Evolutionary conservation across 805 yeast species (phyloP), one percentile per base, ranked within the genome.

Genomic region (Cyberlindnera japonica): DNA sequence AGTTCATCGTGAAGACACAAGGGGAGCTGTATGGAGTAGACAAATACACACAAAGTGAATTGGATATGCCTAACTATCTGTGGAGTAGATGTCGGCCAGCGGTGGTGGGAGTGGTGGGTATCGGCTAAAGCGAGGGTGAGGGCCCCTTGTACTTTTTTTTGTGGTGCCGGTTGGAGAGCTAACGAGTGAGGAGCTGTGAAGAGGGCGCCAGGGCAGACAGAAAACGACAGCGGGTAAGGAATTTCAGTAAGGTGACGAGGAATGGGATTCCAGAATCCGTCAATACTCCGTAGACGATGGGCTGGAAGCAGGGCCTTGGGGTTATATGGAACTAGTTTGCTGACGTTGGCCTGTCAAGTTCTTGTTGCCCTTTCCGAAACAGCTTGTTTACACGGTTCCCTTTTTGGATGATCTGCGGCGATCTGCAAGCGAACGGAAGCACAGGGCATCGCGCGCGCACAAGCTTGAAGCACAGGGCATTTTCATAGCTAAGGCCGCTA

Each of bases 1-100:
- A 49, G 46, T 37, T 46, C 57, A 53, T 53, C 4, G 27, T 33
- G 25, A 5, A 14, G 5, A n/a, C n/a, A n/a, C n/a, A n/a, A n/a
- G n/a, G n/a, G n/a, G n/a, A n/a, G n/a, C n/a, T n/a, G n/a, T n/a
- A n/a, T n/a, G n/a, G n/a, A n/a, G n/a, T n/a, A n/a, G n/a, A n/a
- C n/a, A n/a, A n/a, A n/a, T n/a, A n/a, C n/a, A n/a, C n/a, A n/a
- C n/a, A n/a, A n/a, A n/a, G n/a, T n/a, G n/a, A n/a, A n/a, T n/a
- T n/a, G n/a, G n/a, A n/a, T n/a, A n/a, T n/a, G n/a, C n/a, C n/a
- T n/a, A n/a, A n/a, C n/a, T n/a, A n/a, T n/a, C n/a, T n/a, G n/a
- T n/a, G n/a, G 18, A 8, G 29, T n/a, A 6, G 15, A 16, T n/a
- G 31, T 13, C 4, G 12, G 35, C 8, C 4, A 10, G 17, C 10